Percentiles rank a stretch among this genome's conserved stretches.
Conservation (phyloP, 1,284 basidiomycete genomes). For the Malassezia brasiliensis region DNA sequence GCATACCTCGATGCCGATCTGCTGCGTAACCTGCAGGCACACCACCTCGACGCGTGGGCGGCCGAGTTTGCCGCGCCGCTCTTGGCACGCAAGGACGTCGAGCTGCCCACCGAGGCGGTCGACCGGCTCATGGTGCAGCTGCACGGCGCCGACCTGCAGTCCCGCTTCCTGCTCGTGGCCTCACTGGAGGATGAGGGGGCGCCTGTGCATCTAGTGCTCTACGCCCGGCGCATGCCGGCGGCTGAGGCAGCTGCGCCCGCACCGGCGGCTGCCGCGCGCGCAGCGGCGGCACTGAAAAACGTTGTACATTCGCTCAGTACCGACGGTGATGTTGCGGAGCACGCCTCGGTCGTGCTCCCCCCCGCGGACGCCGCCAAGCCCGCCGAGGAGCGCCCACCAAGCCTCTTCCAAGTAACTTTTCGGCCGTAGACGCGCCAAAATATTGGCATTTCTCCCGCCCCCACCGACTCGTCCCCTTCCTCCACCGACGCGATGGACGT, state of each 20-base stretch:
- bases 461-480: neutral
- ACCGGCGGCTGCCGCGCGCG: neutral
- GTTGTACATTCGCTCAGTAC: neutral
- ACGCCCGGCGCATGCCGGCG: neutral
- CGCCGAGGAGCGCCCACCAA: neutral
- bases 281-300: neutral
- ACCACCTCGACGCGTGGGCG: slow-evolving; percentile 12
- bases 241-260: neutral
- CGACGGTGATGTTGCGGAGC: neutral
- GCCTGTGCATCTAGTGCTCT: slow-evolving; percentile 1
- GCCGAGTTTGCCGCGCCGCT: neutral
- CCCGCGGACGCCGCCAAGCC: neutral
- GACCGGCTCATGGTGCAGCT: neutral
- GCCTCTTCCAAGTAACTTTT: slow-evolving; percentile 1
- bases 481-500: slow-evolving; percentile 14
- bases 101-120: neutral
- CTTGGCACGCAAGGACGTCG: neutral
- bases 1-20: neutral
- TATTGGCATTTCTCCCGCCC: neutral
- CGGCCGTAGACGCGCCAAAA: slow-evolving; percentile 2
- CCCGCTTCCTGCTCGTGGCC: slow-evolving; percentile 5
- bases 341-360: neutral
- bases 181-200: neutral
- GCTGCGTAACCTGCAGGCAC: neutral
- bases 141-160: neutral